Evolutionary conservation across 148 eudicot species (phyloP).

Genomic region (Arbutus unedo): DNA sequence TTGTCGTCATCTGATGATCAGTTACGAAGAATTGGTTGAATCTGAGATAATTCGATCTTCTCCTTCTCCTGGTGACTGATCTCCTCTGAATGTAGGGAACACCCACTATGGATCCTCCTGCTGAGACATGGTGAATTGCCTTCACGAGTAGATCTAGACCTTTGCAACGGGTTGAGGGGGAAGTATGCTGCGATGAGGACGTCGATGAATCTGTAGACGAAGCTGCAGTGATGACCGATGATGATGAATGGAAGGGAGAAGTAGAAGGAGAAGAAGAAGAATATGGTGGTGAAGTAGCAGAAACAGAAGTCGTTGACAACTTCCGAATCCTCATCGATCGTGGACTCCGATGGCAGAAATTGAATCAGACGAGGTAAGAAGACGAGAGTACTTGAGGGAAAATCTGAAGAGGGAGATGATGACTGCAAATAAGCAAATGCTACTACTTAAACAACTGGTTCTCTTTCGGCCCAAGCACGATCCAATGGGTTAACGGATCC

Average conservation of each 20-base stretch:
- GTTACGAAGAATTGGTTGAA: constrained; percentile 25
- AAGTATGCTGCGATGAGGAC: constrained; percentile 11
- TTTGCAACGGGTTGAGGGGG: constrained; percentile 33
- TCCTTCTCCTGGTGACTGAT: constrained; percentile 41
- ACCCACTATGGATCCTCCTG: constrained; percentile 57
- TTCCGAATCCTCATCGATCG: constrained; percentile 19
- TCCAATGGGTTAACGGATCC: not conserved
- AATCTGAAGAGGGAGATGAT: not conserved
- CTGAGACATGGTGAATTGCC: constrained; percentile 54
- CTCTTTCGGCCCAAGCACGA: not conserved
- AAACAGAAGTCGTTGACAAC: constrained; percentile 13
- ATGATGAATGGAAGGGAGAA: constrained; percentile 20
- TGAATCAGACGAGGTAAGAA: constrained; percentile 7
- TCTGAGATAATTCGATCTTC: constrained; percentile 30
- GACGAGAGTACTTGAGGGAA: not conserved
- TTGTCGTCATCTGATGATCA: not conserved
- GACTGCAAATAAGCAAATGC: not conserved
- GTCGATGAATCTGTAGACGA: constrained; percentile 36
- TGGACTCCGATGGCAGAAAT: not conserved
- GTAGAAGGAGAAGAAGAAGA: constrained; percentile 21
- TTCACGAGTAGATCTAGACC: constrained; percentile 77
- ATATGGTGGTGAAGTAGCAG: constrained; percentile 26
- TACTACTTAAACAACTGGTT: not conserved
- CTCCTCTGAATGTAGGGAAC: constrained; percentile 70
- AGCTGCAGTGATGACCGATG: constrained; percentile 32